Percentiles rank a stretch among this genome's conserved stretches.
phyloP scores from a whole-genome alignment of 2,329 filamentous ascomycete genomes.

The Aureobasidium sp. region DNA sequence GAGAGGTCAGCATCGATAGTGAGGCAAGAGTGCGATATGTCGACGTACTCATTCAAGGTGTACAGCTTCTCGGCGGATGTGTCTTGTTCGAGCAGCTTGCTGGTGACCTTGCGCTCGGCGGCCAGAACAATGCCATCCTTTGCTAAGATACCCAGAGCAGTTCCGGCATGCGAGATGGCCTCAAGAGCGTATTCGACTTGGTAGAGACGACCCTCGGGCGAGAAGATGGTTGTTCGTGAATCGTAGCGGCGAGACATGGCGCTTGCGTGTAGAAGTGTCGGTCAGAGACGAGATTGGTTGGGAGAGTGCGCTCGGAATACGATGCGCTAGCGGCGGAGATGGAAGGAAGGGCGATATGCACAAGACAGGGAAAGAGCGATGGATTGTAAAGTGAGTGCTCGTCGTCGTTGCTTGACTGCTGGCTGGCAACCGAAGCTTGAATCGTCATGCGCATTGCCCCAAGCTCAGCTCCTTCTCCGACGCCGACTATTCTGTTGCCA shows the following conservation, averaged over 20 bases:
- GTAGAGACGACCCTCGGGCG: constrained; percentile 93
- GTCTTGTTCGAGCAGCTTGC: constrained; percentile 98
- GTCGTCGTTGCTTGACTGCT: not conserved
- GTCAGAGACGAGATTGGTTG: not conserved
- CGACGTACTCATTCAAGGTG: constrained; percentile 85
- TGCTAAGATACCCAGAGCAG: constrained; percentile 90
- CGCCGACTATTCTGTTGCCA: not conserved
- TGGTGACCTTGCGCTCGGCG: constrained; percentile 97
- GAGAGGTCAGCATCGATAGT: not conserved
- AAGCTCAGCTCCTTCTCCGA: constrained; percentile 3
- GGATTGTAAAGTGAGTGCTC: not conserved
- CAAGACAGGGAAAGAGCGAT: not conserved
- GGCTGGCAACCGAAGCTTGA: not conserved
- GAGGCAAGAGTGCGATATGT: not conserved
- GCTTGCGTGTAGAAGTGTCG: not conserved
- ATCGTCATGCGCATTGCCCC: constrained; percentile 9
- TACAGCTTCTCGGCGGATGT: constrained; percentile 99
- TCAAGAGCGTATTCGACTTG: constrained; percentile 99
- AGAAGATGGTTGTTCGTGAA: constrained; percentile 84
- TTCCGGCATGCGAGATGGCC: constrained; percentile 96
- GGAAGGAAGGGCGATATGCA: not conserved
- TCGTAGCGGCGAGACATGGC: constrained; percentile 11
- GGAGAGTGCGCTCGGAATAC: not conserved
- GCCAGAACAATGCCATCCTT: constrained; percentile 98
- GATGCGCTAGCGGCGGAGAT: not conserved